Evolutionary conservation across 306 rosid species (phyloP), one percentile per base, ranked within the genome.

Genomic region (Dryas alaskensis): DNA sequence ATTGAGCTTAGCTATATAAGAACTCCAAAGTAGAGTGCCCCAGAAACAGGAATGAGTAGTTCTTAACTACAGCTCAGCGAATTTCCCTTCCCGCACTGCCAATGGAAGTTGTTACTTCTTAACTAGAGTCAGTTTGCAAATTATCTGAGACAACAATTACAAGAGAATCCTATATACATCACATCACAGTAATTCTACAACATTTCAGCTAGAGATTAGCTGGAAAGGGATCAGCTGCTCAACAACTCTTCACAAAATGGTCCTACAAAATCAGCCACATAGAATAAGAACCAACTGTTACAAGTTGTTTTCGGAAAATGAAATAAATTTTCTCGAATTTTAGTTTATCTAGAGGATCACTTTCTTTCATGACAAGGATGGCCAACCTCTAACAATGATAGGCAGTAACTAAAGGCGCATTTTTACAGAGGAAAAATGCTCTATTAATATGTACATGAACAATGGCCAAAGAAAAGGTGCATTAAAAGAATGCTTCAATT

Each of bases 261-360:
- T 22, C 78, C 13, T 54, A 31, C 39, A 63, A 75, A 68, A 72
- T 75, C 89, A 84, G 86, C 69, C 75, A 82, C 51, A 31, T 31
- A 37, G 4, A 82, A 70, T 0, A 44, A 68, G 55, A 77, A 12
- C 25, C 40, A 13, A 16, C 27, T n/a, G 67, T 27, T 68, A 10
- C 66, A 49, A 53, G 69, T 7, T 47, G 14, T 17, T 40, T 17
- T 19, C 48, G 13, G 12, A 48, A 60, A 65, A 45, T 22, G 22
- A 22, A 22, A 22, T 22, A 22, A 22, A 22, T 22, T 22, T 22
- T 22, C 22, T 22, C 22, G 22, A 22, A 22, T 22, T 22, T 22
- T 22, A 22, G 0, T 22, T 22, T 22, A 22, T 22, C 22, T 0
- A 22, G 22, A 22, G 37, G 37, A 31, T 31, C 37, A 31, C 37